phyloP scores from a whole-genome alignment of 1,139 yeast species.

The Taphrina populina region DNA sequence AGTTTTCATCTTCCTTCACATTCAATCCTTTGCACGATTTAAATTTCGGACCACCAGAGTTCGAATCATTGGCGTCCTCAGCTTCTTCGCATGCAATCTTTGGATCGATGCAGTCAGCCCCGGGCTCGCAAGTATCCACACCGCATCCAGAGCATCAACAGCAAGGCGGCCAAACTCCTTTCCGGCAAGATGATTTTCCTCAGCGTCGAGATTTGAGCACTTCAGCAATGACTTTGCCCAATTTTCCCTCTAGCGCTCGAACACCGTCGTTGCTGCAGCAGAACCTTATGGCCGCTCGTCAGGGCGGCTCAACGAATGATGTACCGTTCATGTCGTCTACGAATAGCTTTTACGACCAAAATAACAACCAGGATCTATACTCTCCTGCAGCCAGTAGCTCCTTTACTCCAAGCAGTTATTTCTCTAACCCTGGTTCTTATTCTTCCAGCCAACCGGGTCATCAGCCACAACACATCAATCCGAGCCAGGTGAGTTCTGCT shows the following conservation, averaged over 20 bases:
- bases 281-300: constrained; percentile 30
- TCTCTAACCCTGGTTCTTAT: constrained; percentile 13
- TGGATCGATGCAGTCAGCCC: constrained; percentile 18
- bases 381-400: constrained; percentile 18
- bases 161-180: constrained; percentile 7
- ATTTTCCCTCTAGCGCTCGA: constrained; percentile 21
- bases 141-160: constrained; percentile 18
- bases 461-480: constrained; percentile 18
- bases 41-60: constrained; percentile 6
- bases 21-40: constrained; percentile 16
- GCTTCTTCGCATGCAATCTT: constrained; percentile 23
- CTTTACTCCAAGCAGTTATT: constrained; percentile 17
- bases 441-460: background rate
- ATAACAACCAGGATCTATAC: constrained; percentile 6
- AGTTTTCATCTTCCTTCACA: constrained; percentile 14
- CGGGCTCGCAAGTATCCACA: constrained; percentile 8
- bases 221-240: constrained; percentile 25
- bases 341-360: constrained; percentile 3
- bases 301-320: constrained; percentile 14
- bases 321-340: constrained; percentile 3
- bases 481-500: constrained; percentile 14
- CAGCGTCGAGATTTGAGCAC: constrained; percentile 8
- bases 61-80: constrained; percentile 22
- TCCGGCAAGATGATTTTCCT: constrained; percentile 15
- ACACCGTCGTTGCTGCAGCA: constrained; percentile 29